Base-by-base conservation (phyloP, 1,284 basidiomycete species). In the Ganoderma meredithae region DNA sequence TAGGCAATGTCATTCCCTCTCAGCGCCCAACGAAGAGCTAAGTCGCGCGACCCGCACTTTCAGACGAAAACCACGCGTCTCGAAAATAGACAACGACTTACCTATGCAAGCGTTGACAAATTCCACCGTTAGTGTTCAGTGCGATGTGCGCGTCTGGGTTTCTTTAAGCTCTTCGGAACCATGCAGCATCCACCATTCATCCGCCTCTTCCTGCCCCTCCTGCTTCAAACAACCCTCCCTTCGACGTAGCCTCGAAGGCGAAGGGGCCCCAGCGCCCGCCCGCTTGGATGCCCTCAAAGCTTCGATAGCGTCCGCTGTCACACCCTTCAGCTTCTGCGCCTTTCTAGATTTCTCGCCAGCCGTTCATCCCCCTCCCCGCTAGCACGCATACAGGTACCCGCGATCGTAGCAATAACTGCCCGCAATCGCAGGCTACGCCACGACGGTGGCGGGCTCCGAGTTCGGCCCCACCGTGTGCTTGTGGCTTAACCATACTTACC, bases 131-230 rank as follows among this genome's bases (percentile, higher is more conserved):
- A 55, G 36, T 61, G 67, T 69, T 61, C 63, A 64, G 52, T 36
- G 22, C 64, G 47, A 49, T 49, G 47, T 25, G 63, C 56, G 55
- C 63, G 56, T 33, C 63, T 25, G 15, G 59, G 58, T 39, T 60
- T 47, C 56, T 65, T 69, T 58, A 68, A 52, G 62, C 67, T 70
- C 61, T 69, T 72, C 69, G 69, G 68, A 66, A 67, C 69, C 67
- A 52, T 65, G 65, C 60, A 53, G 53, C 65, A 62, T 64, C 40
- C 39, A 69, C 39, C 36, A 39, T 60, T 60, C 39, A 41, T 39
- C 58, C 58, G 39, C 58, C n/a, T 25, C 31, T 19, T 41, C 39
- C 58, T 60, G 52, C 58, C 39, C 58, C 58, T 41, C 39, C 58
- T 60, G 52, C 17, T 39, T 13, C 39, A 39, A 60, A 22, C 39